These are phyloP conservation scores for Dovyalis caffra DNA, from an alignment of 345 rosid genomes.

Conservation along the genomic window DNA sequence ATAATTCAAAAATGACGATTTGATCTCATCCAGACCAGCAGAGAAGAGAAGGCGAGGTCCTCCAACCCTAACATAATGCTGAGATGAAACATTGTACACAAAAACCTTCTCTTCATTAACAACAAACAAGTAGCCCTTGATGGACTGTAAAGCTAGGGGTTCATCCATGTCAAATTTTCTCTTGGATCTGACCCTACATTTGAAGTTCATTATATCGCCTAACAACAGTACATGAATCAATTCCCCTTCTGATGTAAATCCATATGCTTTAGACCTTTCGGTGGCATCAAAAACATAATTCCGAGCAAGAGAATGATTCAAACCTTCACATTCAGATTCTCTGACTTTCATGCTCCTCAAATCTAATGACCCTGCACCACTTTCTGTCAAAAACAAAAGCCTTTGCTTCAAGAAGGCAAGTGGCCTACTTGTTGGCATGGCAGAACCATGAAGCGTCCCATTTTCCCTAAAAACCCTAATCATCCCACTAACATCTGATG, in stretches of 20 bases:
- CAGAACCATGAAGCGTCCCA: slow-evolving; percentile 73
- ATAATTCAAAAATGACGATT: slow-evolving; percentile 64
- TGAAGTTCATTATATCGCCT: slow-evolving; percentile 84
- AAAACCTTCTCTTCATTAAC: slow-evolving; percentile 62
- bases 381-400: slow-evolving; percentile 83
- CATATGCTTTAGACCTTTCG: slow-evolving; percentile 90
- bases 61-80: slow-evolving; percentile 65
- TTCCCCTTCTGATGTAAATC: slow-evolving; percentile 82
- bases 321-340: slow-evolving; percentile 85
- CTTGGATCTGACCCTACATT: slow-evolving; percentile 87
- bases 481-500: slow-evolving; percentile 59
- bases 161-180: slow-evolving; percentile 62
- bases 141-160: slow-evolving; percentile 69
- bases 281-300: slow-evolving; percentile 71
- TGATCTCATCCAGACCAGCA: slow-evolving; percentile 66
- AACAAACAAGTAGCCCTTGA: slow-evolving; percentile 78
- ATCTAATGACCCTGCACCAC: slow-evolving; percentile 91
- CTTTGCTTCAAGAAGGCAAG: slow-evolving; percentile 88
- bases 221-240: slow-evolving; percentile 70
- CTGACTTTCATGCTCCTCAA: slow-evolving; percentile 82
- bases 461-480: slow-evolving; percentile 66
- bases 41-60: slow-evolving; percentile 79
- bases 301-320: slow-evolving; percentile 62
- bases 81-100: slow-evolving; percentile 79
- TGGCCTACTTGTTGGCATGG: slow-evolving; percentile 55